phyloP scores from a whole-genome alignment of 106 monocot species.

The Gastrodia elata region DNA sequence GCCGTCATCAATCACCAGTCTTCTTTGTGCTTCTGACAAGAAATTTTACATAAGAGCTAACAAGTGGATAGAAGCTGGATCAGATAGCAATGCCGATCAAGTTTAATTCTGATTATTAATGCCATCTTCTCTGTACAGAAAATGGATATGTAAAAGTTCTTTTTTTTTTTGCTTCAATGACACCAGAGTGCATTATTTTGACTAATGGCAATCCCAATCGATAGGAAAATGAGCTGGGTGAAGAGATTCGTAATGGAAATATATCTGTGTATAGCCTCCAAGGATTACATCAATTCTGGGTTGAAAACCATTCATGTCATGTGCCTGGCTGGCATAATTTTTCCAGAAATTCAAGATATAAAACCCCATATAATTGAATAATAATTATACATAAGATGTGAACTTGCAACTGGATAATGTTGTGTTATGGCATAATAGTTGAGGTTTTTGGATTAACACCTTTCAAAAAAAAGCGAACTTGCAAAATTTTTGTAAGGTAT shows the following conservation, averaged over 20 bases:
- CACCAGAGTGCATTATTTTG: not conserved
- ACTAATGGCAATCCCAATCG: not conserved
- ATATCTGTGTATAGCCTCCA: not conserved
- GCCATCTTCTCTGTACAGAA: not conserved
- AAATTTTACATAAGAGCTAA: conserved; percentile 28
- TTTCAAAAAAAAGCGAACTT: too few relatives aligned
- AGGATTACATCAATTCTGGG: not conserved
- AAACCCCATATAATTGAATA: not conserved
- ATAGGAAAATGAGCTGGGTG: not conserved
- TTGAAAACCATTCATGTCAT: not conserved
- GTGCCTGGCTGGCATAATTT: not conserved
- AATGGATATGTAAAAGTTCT: not conserved
- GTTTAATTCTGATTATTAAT: not conserved
- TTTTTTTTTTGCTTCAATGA: not conserved
- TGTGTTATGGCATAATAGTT: too few relatives aligned
- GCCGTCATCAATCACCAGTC: conserved; percentile 65
- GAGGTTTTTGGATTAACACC: too few relatives aligned
- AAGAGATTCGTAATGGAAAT: not conserved
- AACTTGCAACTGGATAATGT: not conserved
- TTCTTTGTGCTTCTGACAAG: conserved; percentile 45
- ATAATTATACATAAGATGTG: not conserved
- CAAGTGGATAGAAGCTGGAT: not conserved
- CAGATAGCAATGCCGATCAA: not conserved
- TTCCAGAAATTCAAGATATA: not conserved
- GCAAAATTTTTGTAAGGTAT: not conserved